Conservation (phyloP, 257 asterid genomes). For the Nicotiana benthamiana region DNA sequence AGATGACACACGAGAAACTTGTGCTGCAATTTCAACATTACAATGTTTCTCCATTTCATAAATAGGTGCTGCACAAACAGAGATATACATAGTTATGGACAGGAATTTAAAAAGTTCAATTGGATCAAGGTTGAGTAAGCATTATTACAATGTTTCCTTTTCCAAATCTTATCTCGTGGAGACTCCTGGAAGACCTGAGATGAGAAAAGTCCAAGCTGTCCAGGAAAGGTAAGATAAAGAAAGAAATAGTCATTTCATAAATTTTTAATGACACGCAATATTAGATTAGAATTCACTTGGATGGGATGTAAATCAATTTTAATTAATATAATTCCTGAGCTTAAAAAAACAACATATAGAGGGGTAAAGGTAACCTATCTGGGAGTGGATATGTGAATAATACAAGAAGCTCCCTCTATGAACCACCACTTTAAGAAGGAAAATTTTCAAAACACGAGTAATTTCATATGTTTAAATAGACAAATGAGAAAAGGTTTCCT, state of each 20-base stretch:
- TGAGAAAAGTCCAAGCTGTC: slow-evolving; percentile 95
- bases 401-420: background rate
- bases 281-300: background rate
- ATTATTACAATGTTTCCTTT: slow-evolving; percentile 68
- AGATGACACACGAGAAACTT: slow-evolving; percentile 64
- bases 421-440: background rate
- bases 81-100: slow-evolving; percentile 19
- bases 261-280: background rate
- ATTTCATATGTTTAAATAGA: background rate
- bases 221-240: slow-evolving; percentile 7
- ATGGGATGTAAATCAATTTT: background rate
- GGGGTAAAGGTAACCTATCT: too few relatives aligned
- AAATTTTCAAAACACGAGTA: background rate
- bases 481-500: background rate
- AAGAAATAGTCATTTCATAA: background rate
- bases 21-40: slow-evolving; percentile 94
- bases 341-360: background rate
- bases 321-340: background rate
- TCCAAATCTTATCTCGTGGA: slow-evolving; percentile 90
- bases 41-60: slow-evolving; percentile 97
- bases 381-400: background rate
- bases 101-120: slow-evolving; percentile 6
- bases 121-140: slow-evolving; percentile 6
- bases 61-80: slow-evolving; percentile 68
- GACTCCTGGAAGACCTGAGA: slow-evolving; percentile 98